These are phyloP conservation scores for Isoetes taiwanensis DNA, from an alignment of 75 land plant genomes.

Conservation along the genomic window DNA sequence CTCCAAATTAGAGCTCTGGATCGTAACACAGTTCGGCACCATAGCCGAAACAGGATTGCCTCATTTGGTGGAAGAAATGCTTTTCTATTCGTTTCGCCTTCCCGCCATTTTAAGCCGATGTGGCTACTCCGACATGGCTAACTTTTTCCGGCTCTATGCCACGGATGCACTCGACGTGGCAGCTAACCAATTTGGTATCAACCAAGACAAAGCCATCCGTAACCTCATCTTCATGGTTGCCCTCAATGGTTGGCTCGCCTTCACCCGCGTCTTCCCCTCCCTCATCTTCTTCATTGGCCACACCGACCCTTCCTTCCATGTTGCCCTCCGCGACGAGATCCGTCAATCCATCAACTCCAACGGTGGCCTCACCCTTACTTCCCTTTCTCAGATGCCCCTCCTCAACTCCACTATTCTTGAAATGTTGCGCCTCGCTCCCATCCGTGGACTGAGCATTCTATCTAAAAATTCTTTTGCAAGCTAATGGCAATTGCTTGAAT, in stretches of 20 bases:
- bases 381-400: constrained; percentile 35
- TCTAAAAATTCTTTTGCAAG: no score
- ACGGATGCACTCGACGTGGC: constrained; percentile 15
- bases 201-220: constrained; percentile 31
- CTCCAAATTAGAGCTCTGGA: constrained; percentile 17
- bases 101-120: constrained; percentile 18
- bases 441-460: no score
- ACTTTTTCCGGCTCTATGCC: constrained; percentile 33
- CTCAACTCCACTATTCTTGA: constrained; percentile 59
- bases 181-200: constrained; percentile 27
- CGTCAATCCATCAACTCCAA: no score
- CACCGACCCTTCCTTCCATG: no score
- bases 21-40: constrained; percentile 26
- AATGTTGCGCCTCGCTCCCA: constrained; percentile 50
- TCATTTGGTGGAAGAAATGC: constrained; percentile 13
- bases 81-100: constrained; percentile 27
- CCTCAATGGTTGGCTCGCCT: no score
- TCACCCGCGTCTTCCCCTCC: constrained; percentile 19
- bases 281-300: no score
- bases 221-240: no score
- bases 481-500: no score
- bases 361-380: constrained; percentile 33
- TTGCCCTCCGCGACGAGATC: constrained; percentile 5
- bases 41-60: constrained; percentile 17
- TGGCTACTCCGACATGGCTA: constrained; percentile 33